A percentile compares a stretch with the other conserved stretches of the same genome.
Conservation (phyloP, 2,329 filamentous ascomycete genomes). For the Sordariomycetes sp. region DNA sequence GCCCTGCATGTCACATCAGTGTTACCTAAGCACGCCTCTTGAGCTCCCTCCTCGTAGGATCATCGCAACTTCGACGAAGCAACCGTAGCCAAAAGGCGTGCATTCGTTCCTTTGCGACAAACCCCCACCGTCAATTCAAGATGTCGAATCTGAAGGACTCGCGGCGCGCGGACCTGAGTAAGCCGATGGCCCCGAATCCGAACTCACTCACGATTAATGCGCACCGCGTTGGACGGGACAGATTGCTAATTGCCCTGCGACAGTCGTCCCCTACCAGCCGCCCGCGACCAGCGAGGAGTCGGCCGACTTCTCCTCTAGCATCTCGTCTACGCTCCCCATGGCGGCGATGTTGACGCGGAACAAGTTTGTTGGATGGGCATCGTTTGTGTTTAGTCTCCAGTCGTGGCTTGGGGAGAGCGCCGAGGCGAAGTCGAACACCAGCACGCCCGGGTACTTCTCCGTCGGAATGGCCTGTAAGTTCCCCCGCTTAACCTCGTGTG, state of each 20-base stretch:
- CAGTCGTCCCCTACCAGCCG: slow-evolving; percentile 82
- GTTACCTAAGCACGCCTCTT: background rate
- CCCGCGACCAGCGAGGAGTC: slow-evolving; percentile 50
- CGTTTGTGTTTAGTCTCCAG: slow-evolving; percentile 62
- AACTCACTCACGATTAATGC: background rate
- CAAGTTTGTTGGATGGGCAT: slow-evolving; percentile 61
- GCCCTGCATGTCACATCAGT: background rate
- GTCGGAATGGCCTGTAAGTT: slow-evolving; percentile 66
- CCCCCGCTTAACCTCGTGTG: background rate
- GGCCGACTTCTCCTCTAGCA: slow-evolving; percentile 58
- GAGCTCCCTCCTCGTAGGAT: background rate
- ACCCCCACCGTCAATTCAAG: slow-evolving; percentile 4
- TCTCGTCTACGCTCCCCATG: slow-evolving; percentile 79
- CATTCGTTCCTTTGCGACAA: background rate
- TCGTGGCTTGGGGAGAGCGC: slow-evolving; percentile 66
- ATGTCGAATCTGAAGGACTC: slow-evolving; percentile 67
- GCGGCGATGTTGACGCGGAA: slow-evolving; percentile 90
- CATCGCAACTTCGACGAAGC: background rate
- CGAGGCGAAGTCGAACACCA: slow-evolving; percentile 46
- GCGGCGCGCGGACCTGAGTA: slow-evolving; percentile 62
- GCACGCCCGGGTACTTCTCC: slow-evolving; percentile 57
- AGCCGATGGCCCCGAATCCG: slow-evolving; percentile 13
- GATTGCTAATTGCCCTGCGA: background rate
- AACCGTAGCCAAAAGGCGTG: background rate
- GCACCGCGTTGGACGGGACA: background rate